Evolutionary conservation across 352 stramenopile genomes (phyloP), one percentile per base, ranked within the genome.

Genomic region (Phytophthora macrochlamydospora): DNA sequence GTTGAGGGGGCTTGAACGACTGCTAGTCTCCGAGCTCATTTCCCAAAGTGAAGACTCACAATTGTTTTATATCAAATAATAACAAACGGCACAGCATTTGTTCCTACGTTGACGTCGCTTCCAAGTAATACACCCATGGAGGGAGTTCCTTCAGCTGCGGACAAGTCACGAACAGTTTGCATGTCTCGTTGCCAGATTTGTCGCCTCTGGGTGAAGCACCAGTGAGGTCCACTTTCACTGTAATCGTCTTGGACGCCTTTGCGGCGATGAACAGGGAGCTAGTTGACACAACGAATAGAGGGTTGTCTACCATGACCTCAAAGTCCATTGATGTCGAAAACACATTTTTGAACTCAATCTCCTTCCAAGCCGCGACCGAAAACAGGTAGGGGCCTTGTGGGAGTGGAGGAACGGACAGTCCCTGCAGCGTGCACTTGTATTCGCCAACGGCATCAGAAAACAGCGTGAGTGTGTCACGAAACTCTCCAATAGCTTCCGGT

Each of bases 301-400:
- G 71, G 42, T 90, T 92, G 69, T 98, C 92, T 8, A 93, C 67
- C 31, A 87, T 72, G 24, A 95, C 76, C 9, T 89, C 76, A 64
- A 97, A 98, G 11, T 96, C 85, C 9, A 67, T 75, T 1, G 78
- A 48, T 4, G 73, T 69, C 18, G 78, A 90, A 53, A 98, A 98
- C 1, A 97, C 90, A 65, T 98, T 98, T 48, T 91, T 89, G 75
- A 98, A 97, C 50, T 93, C 81, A 51, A 98, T 89, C 13, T 94
- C 84, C 54, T 78, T 81, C 1, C 66, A 74, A 5, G 73, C 60
- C n/a, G 18, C 18, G 18, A 24, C 18, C 18, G 71, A 58, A 48
- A 93, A 83, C 18, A 90, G 67, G 63, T 95, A 95, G 4, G 92
- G 92, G 0, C 92, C 91, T 55, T 96, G 87, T 2, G 93, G 93